phyloP scores from a whole-genome alignment of 1,284 basidiomycete species.

The Cutaneotrichosporon cyanovorans region DNA sequence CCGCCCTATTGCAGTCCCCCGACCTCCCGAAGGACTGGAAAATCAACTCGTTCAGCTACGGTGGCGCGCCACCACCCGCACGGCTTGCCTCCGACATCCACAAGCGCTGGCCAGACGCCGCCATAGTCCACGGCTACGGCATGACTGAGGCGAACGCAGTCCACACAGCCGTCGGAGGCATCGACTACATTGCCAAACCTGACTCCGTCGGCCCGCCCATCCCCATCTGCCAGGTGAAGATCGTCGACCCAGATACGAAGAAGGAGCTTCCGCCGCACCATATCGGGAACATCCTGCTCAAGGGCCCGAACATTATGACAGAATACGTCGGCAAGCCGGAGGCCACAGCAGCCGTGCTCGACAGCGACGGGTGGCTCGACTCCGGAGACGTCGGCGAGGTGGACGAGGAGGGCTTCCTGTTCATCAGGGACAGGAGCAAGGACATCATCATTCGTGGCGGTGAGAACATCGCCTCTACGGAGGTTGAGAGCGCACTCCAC shows the following conservation, averaged over 20 bases:
- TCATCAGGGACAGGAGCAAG: conserved; percentile 31
- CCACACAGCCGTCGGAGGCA: conserved; percentile 29
- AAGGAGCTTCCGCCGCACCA: conserved; percentile 19
- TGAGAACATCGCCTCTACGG: conserved; percentile 34
- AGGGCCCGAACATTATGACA: conserved; percentile 39
- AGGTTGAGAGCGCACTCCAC: conserved; percentile 39
- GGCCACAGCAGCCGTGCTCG: conserved; percentile 12
- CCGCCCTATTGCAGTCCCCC: conserved; percentile 18
- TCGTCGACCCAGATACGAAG: conserved; percentile 30
- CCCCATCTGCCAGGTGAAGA: conserved; percentile 29
- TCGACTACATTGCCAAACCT: conserved; percentile 26
- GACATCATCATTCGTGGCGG: conserved; percentile 43
- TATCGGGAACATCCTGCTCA: conserved; percentile 26
- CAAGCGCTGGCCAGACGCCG: conserved; percentile 26
- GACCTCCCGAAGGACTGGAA: conserved; percentile 8
- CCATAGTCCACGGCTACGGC: conserved; percentile 31
- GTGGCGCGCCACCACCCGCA: conserved; percentile 37
- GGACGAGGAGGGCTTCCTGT: conserved; percentile 33
- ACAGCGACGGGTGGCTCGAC: conserved; percentile 39
- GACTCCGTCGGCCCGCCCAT: conserved; percentile 25
- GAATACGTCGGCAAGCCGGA: conserved; percentile 29
- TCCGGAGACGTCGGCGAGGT: conserved; percentile 35
- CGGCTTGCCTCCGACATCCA: conserved; percentile 27
- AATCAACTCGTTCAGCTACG: conserved; percentile 36
- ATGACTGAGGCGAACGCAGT: conserved; percentile 41